Conservation (phyloP, 345 rosid species). For the Eucalyptus albens region DNA sequence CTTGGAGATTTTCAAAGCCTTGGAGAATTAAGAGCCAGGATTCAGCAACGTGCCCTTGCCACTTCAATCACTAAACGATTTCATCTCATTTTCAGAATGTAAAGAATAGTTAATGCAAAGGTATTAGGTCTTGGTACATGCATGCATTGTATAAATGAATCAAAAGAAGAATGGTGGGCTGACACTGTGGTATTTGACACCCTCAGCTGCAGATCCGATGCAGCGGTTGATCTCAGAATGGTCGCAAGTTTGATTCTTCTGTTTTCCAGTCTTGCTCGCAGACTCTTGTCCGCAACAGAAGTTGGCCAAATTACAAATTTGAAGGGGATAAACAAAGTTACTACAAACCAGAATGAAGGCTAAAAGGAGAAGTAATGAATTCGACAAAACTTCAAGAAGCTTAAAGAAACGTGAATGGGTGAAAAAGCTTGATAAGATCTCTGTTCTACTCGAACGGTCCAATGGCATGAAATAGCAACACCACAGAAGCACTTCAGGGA, state of each 20-base stretch:
- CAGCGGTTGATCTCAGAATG: background rate
- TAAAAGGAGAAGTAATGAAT: background rate
- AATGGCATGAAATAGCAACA: background rate
- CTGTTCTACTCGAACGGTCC: background rate
- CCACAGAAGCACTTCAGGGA: background rate
- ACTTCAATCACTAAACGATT: background rate
- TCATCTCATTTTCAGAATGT: background rate
- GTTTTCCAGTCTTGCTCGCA: background rate
- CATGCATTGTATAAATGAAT: background rate
- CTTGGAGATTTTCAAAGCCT: background rate
- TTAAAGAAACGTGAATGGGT: background rate
- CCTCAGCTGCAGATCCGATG: background rate
- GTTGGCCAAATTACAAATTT: background rate
- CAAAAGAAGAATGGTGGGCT: background rate
- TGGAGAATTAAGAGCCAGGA: background rate
- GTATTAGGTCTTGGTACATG: background rate
- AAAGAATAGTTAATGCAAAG: background rate
- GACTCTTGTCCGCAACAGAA: background rate
- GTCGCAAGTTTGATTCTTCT: background rate
- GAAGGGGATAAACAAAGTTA: background rate
- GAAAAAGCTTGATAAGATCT: background rate
- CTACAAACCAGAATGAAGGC: background rate
- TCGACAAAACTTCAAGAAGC: background rate
- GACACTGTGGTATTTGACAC: background rate
- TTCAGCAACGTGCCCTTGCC: background rate